phyloP scores from a whole-genome alignment of 140 eudicot species.

The Erigeron philadelphicus region DNA sequence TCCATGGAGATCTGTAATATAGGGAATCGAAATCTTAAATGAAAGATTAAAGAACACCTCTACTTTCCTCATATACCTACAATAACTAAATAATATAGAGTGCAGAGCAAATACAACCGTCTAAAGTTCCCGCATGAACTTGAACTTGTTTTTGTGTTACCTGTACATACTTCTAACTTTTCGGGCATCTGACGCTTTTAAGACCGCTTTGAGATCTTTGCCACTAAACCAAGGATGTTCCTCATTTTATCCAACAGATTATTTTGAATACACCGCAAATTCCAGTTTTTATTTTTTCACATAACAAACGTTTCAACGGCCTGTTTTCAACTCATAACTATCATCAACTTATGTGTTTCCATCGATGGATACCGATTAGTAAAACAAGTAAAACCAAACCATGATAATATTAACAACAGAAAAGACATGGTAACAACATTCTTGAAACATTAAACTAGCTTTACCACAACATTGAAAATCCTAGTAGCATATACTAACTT shows the following conservation, averaged over 20 bases:
- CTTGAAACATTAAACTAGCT: conserved; percentile 18
- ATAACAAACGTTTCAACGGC: neutral
- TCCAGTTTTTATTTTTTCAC: neutral
- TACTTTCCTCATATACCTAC: neutral
- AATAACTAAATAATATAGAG: neutral
- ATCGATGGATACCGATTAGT: neutral
- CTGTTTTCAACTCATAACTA: neutral
- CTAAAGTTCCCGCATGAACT: neutral
- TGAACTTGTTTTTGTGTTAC: neutral
- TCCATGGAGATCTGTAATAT: conserved; percentile 46
- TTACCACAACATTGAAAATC: conserved; percentile 9
- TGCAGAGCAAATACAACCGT: neutral
- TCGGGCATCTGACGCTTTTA: neutral
- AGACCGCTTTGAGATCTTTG: neutral
- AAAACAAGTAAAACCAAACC: neutral
- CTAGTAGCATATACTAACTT: conserved; percentile 8
- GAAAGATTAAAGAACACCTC: conserved; percentile 5
- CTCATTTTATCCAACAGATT: neutral
- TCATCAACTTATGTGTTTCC: neutral
- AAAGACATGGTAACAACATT: conserved; percentile 3
- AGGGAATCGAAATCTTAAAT: conserved; percentile 42
- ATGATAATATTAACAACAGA: neutral
- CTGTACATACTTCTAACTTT: neutral
- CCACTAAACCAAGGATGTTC: neutral
- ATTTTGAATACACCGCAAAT: neutral